Evolutionary conservation across 495 filamentous ascomycete genomes (phyloP), one percentile per base, ranked within the genome.

Genomic region (Neurospora cerealis): DNA sequence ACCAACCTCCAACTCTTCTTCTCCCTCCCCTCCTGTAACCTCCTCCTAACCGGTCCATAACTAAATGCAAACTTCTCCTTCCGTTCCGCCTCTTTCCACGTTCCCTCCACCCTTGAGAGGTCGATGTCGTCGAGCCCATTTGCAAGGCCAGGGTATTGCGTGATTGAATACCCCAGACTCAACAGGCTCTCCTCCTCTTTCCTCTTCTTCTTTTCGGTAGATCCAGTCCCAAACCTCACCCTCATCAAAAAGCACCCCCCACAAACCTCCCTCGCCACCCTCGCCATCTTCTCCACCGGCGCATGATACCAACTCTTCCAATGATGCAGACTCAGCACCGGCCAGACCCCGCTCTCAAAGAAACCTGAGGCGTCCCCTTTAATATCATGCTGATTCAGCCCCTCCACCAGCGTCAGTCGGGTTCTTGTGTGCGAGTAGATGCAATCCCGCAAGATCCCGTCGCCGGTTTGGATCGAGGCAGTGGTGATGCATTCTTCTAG

Each of bases 341-440:
- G 86, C 75, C 81, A 82, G 70, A 83, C 82, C 19, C 89, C 89
- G 34, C 86, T 86, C 79, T 92, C 90, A 77, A 87, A 91, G 37
- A 91, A 85, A 69, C 90, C 90, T 21, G 89, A 87, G 3, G 86
- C 81, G 41, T 91, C 89, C 21, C 86, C 86, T 48, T 80, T 82
- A 75, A 91, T 82, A 76, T 92, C 90, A 79, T 90, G 87, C 83
- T 91, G 90, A 79, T 87, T 86, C 34, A 92, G 84, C 5, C 87
- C 89, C 8, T 83, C 85, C 77, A 90, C 84, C 42, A 88, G 79
- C 7, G 88, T 89, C 28, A 92, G 83, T 54, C 83, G 83, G 8
- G 88, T 87, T 28, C 86, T 83, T 5, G 86, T 87, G 75, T 87
- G 85, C 8, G 82, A 75, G 78, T 89, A 86, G 39, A 92, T 86